Base-by-base conservation (phyloP, 106 monocot genomes). In the Allium sativum region DNA sequence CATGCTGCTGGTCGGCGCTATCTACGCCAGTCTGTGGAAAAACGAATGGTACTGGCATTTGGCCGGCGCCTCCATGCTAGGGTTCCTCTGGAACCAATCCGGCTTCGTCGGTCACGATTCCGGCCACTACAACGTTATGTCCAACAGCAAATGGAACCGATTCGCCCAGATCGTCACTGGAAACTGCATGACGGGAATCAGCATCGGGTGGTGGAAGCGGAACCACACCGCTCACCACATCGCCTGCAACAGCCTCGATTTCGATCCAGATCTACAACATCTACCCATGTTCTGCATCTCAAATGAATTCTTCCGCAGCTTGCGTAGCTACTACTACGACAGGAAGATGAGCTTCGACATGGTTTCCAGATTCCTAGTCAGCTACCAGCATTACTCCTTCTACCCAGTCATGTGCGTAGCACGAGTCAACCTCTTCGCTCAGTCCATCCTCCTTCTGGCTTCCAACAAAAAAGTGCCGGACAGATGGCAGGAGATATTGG, bases 161-260 rank as follows among this genome's bases (percentile, higher is more conserved):
- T 9, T 83, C 5, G 65, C 45, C 4, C 74, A 83, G 43, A 47
- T 62, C 46, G 10, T 83, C 9, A 21, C 75, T 0, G 85, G 85
- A 11, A 85, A 85, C 47, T 81, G 81, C 58, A 48, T 85, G 42
- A 45, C 74, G 8, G 85, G 85, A 5, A 66, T 85, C 45, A 78
- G 85, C 72, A 85, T 85, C 9, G 77, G 31, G 6, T 88, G 87
- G 87, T 88, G 87, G 87, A 88, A 80, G 71, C 40, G 77, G 16
- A 88, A 74, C 79, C 87, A 88, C 68, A 88, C 73, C 47, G 82
- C 82, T 41, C 87, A 88, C 62, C 87, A 88, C 77, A 77, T 88
- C 10, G 82, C 87, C 66, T 77, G 77, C 69, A 88, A 88, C 72
- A 77, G 79, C 74, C 77, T 88, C 21, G 82, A 83, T 1, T 76